phyloP scores from a whole-genome alignment of 2,329 filamentous ascomycete species.

The Fusarium annulatum region DNA sequence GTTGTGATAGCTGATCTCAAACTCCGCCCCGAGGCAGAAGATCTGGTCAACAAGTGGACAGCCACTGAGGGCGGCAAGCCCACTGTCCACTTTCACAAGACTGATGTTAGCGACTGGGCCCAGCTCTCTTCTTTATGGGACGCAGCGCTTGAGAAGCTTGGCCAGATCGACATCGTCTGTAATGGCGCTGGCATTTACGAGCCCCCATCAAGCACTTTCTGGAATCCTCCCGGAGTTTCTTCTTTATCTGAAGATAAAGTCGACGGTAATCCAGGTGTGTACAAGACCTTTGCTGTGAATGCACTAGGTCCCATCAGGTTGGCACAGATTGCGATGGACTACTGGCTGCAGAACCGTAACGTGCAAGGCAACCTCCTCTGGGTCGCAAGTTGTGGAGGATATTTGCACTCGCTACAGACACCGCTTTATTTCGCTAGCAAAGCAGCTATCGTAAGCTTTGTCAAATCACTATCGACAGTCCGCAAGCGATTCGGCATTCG shows the following conservation, averaged over 20 bases:
- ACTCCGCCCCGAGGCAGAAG: neutral
- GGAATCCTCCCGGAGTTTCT: constrained; percentile 40
- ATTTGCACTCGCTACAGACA: constrained; percentile 44
- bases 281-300: constrained; percentile 44
- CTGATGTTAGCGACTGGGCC: constrained; percentile 41
- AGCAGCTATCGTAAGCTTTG: constrained; percentile 26
- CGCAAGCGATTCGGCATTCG: constrained; percentile 10
- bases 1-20: constrained; percentile 8
- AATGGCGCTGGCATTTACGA: constrained; percentile 68
- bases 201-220: constrained; percentile 44
- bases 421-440: constrained; percentile 38
- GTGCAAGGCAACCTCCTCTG: constrained; percentile 40
- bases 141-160: constrained; percentile 58
- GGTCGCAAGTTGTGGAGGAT: constrained; percentile 44
- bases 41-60: neutral
- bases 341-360: constrained; percentile 43
- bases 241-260: constrained; percentile 28
- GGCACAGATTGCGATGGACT: constrained; percentile 46
- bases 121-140: constrained; percentile 44
- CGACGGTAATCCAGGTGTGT: constrained; percentile 31
- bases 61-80: neutral
- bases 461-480: constrained; percentile 5
- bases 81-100: constrained; percentile 32
- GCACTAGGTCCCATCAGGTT: constrained; percentile 42
- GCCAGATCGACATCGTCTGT: constrained; percentile 69